Percentiles rank a stretch among this genome's conserved stretches.
Conservation (phyloP, 2,329 filamentous ascomycete genomes). For the Trichoderma semiorbis region DNA sequence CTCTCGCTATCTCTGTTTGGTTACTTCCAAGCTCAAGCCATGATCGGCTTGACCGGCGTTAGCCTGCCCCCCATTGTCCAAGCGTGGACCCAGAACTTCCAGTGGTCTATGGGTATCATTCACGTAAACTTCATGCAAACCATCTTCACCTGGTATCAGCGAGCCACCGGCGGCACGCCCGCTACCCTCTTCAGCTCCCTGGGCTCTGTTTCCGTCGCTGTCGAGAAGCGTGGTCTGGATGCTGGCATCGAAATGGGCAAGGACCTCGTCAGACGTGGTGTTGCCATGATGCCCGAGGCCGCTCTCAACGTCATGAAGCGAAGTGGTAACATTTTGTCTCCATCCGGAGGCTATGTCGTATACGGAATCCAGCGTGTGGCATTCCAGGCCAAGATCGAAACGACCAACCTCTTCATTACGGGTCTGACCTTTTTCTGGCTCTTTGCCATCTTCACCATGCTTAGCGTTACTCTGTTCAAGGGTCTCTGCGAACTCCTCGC, state of each 20-base stretch:
- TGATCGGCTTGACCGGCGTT: slow-evolving; percentile 81
- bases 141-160: slow-evolving; percentile 94
- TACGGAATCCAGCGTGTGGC: slow-evolving; percentile 86
- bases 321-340: slow-evolving; percentile 47
- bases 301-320: slow-evolving; percentile 47
- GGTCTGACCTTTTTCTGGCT: slow-evolving; percentile 84
- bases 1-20: slow-evolving; percentile 89
- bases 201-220: slow-evolving; percentile 59
- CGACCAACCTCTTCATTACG: slow-evolving; percentile 90
- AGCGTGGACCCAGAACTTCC: slow-evolving; percentile 95
- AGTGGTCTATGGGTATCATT: slow-evolving; percentile 98
- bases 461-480: slow-evolving; percentile 53
- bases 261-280: slow-evolving; percentile 51
- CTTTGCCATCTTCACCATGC: slow-evolving; percentile 71
- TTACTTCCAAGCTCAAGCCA: slow-evolving; percentile 92
- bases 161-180: slow-evolving; percentile 82
- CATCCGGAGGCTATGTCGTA: slow-evolving; percentile 59
- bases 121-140: slow-evolving; percentile 77
- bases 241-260: background rate
- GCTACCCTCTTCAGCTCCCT: slow-evolving; percentile 74
- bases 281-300: slow-evolving; percentile 48
- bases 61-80: slow-evolving; percentile 81
- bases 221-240: slow-evolving; percentile 60
- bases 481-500: slow-evolving; percentile 74
- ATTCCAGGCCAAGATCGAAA: slow-evolving; percentile 79